These are phyloP conservation scores for Microdochium bolleyi DNA, from an alignment of 2,329 filamentous ascomycete species.

Conservation along the genomic window DNA sequence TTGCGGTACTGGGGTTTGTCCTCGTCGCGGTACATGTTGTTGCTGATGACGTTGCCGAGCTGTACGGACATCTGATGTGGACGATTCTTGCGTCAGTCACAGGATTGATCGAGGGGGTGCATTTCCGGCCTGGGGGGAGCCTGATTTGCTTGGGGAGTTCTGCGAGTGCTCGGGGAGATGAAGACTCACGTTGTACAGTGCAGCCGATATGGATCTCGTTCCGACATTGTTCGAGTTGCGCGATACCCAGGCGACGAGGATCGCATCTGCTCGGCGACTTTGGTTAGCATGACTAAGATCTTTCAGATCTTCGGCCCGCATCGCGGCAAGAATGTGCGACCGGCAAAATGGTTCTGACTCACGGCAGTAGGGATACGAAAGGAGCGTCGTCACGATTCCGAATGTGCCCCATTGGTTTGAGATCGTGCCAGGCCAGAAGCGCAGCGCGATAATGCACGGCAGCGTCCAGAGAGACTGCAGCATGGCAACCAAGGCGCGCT, in stretches of 20 bases:
- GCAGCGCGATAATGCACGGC: slow-evolving; percentile 42
- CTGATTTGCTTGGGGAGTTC: too few relatives aligned
- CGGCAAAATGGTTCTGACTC: slow-evolving; percentile 5
- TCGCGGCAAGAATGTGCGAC: background rate
- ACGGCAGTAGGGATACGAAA: slow-evolving; percentile 47
- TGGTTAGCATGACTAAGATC: background rate
- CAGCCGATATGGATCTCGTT: slow-evolving; percentile 49
- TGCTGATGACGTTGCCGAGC: slow-evolving; percentile 20
- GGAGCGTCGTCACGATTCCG: slow-evolving; percentile 35
- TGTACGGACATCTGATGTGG: slow-evolving; percentile 25
- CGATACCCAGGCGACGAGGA: slow-evolving; percentile 50
- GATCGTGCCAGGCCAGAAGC: slow-evolving; percentile 32
- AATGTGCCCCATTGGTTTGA: slow-evolving; percentile 42
- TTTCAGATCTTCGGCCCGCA: too few relatives aligned
- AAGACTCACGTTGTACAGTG: slow-evolving; percentile 43
- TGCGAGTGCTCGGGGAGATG: too few relatives aligned
- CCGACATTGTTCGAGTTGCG: slow-evolving; percentile 53
- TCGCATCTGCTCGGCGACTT: slow-evolving; percentile 31
- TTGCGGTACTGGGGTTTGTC: slow-evolving; percentile 45
- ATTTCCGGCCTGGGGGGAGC: background rate
- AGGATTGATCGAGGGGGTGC: background rate
- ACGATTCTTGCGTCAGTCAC: background rate
- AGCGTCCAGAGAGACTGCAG: slow-evolving; percentile 44
- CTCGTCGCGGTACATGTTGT: slow-evolving; percentile 42
- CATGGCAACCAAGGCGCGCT: slow-evolving; percentile 36